These are phyloP conservation scores for Clavariopsis aquatica DNA, from an alignment of 495 filamentous ascomycete species.

Conservation along the genomic window DNA sequence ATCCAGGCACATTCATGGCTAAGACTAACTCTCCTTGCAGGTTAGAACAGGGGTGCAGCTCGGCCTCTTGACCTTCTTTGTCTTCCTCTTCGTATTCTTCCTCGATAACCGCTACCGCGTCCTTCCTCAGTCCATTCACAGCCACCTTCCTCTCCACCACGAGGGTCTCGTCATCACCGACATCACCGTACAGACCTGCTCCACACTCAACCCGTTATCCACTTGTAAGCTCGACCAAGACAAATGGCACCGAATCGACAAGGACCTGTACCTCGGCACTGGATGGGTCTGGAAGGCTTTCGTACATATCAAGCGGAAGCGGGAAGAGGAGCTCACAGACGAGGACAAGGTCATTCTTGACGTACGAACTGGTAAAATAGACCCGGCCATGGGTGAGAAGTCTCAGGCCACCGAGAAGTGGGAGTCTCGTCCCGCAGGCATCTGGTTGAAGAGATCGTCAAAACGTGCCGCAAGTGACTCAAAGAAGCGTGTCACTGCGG, in stretches of 20 bases:
- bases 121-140: constrained; percentile 56
- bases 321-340: constrained; percentile 76
- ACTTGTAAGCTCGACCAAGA: constrained; percentile 75
- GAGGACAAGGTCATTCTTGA: constrained; percentile 83
- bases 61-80: constrained; percentile 62
- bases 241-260: constrained; percentile 82
- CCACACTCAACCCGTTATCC: constrained; percentile 70
- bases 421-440: constrained; percentile 75
- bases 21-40: constrained; percentile 45
- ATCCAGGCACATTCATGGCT: neutral
- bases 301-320: constrained; percentile 80
- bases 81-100: constrained; percentile 56
- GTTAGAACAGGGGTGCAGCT: constrained; percentile 86
- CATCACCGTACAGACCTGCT: constrained; percentile 79
- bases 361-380: constrained; percentile 72
- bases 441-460: constrained; percentile 83
- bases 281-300: constrained; percentile 77
- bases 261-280: constrained; percentile 81
- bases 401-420: constrained; percentile 64
- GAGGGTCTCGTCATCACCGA: constrained; percentile 72
- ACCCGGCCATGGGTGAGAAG: constrained; percentile 65
- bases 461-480: constrained; percentile 79
- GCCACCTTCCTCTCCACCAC: constrained; percentile 57
- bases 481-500: constrained; percentile 71
- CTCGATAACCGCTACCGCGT: constrained; percentile 52